phyloP scores from a whole-genome alignment of 2,329 filamentous ascomycete species.

The Trichoderma hamatum region DNA sequence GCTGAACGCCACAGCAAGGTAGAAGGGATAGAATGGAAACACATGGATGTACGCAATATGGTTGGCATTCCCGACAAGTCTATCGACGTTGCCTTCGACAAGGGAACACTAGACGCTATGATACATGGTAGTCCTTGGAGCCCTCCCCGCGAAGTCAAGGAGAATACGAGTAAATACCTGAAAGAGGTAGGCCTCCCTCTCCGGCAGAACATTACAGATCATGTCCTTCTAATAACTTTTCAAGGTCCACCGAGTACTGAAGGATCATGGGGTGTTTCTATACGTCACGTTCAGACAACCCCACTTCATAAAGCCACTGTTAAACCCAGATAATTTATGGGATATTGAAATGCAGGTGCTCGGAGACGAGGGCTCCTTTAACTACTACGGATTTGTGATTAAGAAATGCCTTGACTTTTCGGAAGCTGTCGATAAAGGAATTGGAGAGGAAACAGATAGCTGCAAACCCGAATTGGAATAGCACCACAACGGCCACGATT shows the following conservation, averaged over 20 bases:
- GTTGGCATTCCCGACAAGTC: slow-evolving; percentile 43
- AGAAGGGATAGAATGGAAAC: slow-evolving; percentile 51
- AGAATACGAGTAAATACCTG: slow-evolving; percentile 53
- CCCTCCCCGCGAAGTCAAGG: slow-evolving; percentile 52
- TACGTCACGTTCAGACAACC: slow-evolving; percentile 59
- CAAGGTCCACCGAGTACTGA: slow-evolving; percentile 48
- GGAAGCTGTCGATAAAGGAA: no score
- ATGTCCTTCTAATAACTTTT: neutral
- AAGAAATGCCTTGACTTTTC: no score
- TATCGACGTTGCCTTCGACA: slow-evolving; percentile 61
- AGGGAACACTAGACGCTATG: slow-evolving; percentile 59
- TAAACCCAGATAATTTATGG: slow-evolving; percentile 44
- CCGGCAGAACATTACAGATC: neutral
- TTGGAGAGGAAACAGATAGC: no score
- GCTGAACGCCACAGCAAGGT: slow-evolving; percentile 43
- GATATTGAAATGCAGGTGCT: neutral
- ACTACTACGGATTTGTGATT: no score
- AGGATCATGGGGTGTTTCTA: slow-evolving; percentile 51
- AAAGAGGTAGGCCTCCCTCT: slow-evolving; percentile 45
- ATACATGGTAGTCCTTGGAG: slow-evolving; percentile 57
- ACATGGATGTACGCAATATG: slow-evolving; percentile 57
- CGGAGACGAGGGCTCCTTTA: no score
- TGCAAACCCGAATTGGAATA: no score
- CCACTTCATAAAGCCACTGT: slow-evolving; percentile 55
- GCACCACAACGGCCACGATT: no score